Evolutionary conservation across 176 grass and related monocot species (phyloP).

Genomic region (Guadua angustifolia): DNA sequence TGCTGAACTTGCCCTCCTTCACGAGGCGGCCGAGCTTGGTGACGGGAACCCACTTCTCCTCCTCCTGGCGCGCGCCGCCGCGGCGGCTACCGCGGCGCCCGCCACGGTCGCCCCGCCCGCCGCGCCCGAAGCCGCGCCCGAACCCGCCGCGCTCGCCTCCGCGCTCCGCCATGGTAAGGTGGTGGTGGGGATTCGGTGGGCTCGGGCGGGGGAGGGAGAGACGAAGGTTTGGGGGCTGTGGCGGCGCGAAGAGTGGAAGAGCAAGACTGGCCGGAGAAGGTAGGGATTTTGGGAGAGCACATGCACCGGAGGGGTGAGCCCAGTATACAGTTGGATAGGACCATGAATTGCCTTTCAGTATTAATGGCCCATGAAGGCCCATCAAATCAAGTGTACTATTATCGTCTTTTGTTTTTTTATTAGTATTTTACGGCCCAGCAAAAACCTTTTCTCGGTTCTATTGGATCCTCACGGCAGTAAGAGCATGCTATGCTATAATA

Average conservation of each 20-base stretch:
- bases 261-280: no score
- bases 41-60: conserved; percentile 92
- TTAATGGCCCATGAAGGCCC: no score
- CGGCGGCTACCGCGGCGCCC: conserved; percentile 52
- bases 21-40: conserved; percentile 91
- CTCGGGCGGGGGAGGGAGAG: background rate
- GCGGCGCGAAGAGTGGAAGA: conserved; percentile 29
- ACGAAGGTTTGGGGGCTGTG: conserved; percentile 29
- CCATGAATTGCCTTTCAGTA: background rate
- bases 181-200: background rate
- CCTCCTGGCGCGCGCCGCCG: conserved; percentile 59
- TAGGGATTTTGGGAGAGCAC: no score
- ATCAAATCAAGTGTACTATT: no score
- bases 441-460: background rate
- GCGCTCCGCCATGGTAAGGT: conserved; percentile 57
- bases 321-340: background rate
- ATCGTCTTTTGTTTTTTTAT: no score
- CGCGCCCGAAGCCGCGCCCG: conserved; percentile 53
- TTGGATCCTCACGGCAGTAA: no score
- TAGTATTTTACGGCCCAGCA: background rate
- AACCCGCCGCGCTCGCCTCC: conserved; percentile 58
- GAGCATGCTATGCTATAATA: no score
- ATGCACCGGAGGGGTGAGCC: no score
- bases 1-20: conserved; percentile 52
- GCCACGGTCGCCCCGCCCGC: conserved; percentile 38